These are phyloP conservation scores for Candolleomyces efflorescens DNA, from an alignment of 768 basidiomycete species.

Conservation along the genomic window DNA sequence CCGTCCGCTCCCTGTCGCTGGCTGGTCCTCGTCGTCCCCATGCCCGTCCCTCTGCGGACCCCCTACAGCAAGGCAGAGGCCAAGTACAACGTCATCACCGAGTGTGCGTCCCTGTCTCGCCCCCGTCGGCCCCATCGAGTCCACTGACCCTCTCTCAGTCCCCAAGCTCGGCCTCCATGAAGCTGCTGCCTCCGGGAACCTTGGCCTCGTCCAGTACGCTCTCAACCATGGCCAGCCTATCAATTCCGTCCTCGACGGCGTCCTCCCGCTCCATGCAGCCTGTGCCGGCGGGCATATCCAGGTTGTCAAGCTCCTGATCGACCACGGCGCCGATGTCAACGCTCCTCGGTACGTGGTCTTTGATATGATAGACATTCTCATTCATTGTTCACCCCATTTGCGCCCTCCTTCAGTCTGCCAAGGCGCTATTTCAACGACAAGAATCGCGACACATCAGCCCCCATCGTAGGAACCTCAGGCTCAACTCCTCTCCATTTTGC, in stretches of 20 bases:
- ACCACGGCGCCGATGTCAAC: slow-evolving; percentile 96
- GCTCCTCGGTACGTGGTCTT: slow-evolving; percentile 68
- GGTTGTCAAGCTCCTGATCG: slow-evolving; percentile 85
- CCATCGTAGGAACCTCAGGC: slow-evolving; percentile 80
- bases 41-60: slow-evolving; percentile 49
- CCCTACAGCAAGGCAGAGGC: slow-evolving; percentile 46
- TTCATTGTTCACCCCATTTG: slow-evolving; percentile 5
- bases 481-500: slow-evolving; percentile 97
- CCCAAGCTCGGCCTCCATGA: slow-evolving; percentile 74
- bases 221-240: slow-evolving; percentile 92
- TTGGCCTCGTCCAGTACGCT: slow-evolving; percentile 91
- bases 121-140: not conserved
- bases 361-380: slow-evolving; percentile 6
- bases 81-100: slow-evolving; percentile 55
- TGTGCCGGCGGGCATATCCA: slow-evolving; percentile 86
- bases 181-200: slow-evolving; percentile 79
- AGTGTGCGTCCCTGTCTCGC: slow-evolving; percentile 35
- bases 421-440: slow-evolving; percentile 71
- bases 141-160: slow-evolving; percentile 37
- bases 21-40: slow-evolving; percentile 18
- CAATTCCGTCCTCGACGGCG: slow-evolving; percentile 93
- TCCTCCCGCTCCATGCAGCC: slow-evolving; percentile 95
- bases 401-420: slow-evolving; percentile 46
- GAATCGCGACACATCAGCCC: slow-evolving; percentile 58
- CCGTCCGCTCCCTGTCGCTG: not conserved